Percentiles rank a stretch among this genome's conserved stretches.
Evolutionary conservation across 192 early-diverging fungal genomes (phyloP).

Genomic region (Coemansia furcata): DNA sequence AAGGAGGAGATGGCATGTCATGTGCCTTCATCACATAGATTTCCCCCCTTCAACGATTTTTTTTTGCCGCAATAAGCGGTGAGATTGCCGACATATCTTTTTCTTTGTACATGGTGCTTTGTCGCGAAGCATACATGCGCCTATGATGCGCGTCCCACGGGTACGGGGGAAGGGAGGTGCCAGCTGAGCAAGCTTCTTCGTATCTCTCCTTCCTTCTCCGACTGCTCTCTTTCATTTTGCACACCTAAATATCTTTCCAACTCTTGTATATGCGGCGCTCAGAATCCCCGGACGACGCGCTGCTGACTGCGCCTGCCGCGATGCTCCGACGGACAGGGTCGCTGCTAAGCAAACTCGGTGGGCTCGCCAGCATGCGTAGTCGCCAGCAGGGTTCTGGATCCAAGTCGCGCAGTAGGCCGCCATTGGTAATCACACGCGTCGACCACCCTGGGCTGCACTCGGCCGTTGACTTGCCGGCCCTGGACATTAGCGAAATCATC

Average conservation of each 20-base stretch:
- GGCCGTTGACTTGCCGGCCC: conserved; percentile 11
- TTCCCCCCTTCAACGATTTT: background rate
- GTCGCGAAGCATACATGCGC: background rate
- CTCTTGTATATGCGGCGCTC: conserved; percentile 4
- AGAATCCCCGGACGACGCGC: background rate
- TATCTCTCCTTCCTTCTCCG: background rate
- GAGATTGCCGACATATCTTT: background rate
- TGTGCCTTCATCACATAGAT: background rate
- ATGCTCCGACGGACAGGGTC: background rate
- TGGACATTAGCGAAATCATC: conserved; percentile 38
- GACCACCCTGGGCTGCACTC: conserved; percentile 15
- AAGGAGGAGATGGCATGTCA: background rate
- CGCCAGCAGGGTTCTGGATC: background rate
- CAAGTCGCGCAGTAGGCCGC: background rate
- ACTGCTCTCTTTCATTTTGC: background rate
- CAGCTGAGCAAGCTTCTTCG: background rate
- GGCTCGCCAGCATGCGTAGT: background rate
- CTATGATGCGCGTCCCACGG: background rate
- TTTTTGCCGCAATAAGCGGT: background rate
- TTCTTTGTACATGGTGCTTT: background rate
- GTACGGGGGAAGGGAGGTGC: background rate
- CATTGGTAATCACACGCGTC: conserved; percentile 23
- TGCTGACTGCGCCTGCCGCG: background rate
- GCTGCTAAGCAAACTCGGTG: conserved; percentile 10
- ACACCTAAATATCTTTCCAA: background rate